A percentile compares a stretch with the other conserved stretches of the same genome.
These are phyloP conservation scores for Tricholoma matsutake DNA, from an alignment of 768 basidiomycete genomes.

Conservation along the genomic window DNA sequence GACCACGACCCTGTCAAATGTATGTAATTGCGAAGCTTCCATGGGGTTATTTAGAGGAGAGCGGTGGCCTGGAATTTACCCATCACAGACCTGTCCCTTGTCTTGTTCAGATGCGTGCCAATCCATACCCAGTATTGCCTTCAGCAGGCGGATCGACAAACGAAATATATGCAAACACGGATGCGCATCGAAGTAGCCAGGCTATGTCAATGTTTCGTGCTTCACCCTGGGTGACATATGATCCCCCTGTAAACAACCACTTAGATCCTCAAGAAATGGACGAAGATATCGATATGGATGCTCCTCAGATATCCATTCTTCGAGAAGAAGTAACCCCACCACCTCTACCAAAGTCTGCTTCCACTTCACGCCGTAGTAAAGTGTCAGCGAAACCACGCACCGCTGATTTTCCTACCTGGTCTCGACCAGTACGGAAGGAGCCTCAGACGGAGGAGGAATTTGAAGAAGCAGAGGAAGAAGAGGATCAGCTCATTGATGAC, in stretches of 20 bases:
- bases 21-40: background rate
- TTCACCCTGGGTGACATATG: conserved; percentile 61
- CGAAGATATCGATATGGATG: conserved; percentile 66
- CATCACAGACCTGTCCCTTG: background rate
- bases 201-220: conserved; percentile 53
- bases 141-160: conserved; percentile 11
- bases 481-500: conserved; percentile 81
- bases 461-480: conserved; percentile 67
- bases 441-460: conserved; percentile 47
- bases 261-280: conserved; percentile 34
- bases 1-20: background rate
- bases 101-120: conserved; percentile 12
- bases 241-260: conserved; percentile 32
- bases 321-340: conserved; percentile 72
- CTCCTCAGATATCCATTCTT: conserved; percentile 79
- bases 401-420: conserved; percentile 13
- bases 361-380: conserved; percentile 22
- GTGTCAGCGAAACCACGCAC: conserved; percentile 9
- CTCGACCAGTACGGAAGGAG: conserved; percentile 20
- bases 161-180: conserved; percentile 39
- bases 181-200: conserved; percentile 8
- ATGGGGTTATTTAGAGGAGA: background rate
- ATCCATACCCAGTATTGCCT: conserved; percentile 13
- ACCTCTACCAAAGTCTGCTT: conserved; percentile 35
- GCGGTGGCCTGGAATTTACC: background rate